Base-by-base conservation (phyloP, 345 rosid genomes). In the Sisymbrium irio region DNA sequence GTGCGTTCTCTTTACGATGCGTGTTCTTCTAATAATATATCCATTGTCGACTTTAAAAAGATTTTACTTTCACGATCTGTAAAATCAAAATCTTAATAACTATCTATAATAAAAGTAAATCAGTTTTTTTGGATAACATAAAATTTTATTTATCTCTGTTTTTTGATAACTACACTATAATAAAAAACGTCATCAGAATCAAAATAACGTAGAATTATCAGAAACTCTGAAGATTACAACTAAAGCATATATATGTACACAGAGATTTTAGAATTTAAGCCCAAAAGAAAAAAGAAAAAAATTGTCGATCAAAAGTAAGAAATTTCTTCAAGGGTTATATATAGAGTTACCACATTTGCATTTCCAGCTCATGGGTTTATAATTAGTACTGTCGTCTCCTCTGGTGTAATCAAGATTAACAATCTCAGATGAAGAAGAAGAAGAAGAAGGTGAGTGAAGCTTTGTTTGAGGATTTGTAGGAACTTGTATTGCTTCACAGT, bases 351-450 rank as follows among this genome's bases (percentile, higher is more conserved):
- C 97, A 74, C 98, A 93, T 82, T 89, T 93, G 87, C 97, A 90
- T 75, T 93, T 93, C 98, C 98, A 93, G 72, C 92, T 93, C 90
- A 93, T 80, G 22, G 98, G 97, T 82, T 88, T 90, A 79, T 93
- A 93, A 63, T 92, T 85, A 42, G 98, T 76, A 81, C 35, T 65
- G 33, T 72, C 88, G 18, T 87, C 97, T 42, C 92, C 85, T 80
- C 88, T 88, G 17, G 66, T 85, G 77, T 86, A 78, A n/a, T 79
- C 86, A 74, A 73, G 53, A 61, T 33, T 37, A 8, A 76, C 51
- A 46, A 72, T 13, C 42, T 47, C 62, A 64, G 65, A 30, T 0
- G 74, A 44, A 13, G 85, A 75, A 56, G 69, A 61, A 7, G 69
- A 61, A 7, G 67, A 58, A 59, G 62, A 60, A 69, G 63, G 41